Percentiles rank a stretch among this genome's conserved stretches.
phyloP scores from a whole-genome alignment of 78 protist genomes.

The Chrysochromulina parva region DNA sequence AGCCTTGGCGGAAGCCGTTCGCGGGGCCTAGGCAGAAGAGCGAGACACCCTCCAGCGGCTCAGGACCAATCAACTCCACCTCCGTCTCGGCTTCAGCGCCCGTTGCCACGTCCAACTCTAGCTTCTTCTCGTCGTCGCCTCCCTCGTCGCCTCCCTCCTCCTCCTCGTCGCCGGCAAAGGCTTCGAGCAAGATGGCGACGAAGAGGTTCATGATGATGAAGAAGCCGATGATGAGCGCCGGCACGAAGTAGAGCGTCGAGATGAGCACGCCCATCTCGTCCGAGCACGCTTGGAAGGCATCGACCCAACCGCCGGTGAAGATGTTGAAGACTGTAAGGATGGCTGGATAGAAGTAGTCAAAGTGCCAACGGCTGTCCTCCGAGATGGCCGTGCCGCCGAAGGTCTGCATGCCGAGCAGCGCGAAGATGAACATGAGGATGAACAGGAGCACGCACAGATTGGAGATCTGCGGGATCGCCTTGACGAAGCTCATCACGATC shows the following conservation, averaged over 20 bases:
- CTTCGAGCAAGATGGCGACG: not conserved
- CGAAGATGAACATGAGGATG: not conserved
- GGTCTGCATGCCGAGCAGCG: conserved; percentile 45
- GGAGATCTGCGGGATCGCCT: not conserved
- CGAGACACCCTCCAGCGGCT: not conserved
- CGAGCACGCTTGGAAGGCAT: not conserved
- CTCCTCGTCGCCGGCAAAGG: not conserved
- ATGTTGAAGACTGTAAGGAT: conserved; percentile 9
- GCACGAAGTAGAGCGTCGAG: not conserved
- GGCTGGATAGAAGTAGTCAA: not conserved
- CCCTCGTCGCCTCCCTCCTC: not conserved
- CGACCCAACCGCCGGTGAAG: conserved; percentile 19
- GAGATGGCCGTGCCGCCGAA: conserved; percentile 22
- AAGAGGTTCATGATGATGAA: not conserved
- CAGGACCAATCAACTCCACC: too few relatives aligned
- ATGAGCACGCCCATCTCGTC: not conserved
- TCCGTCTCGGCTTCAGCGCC: too few relatives aligned
- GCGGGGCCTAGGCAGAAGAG: not conserved
- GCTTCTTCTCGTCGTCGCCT: too few relatives aligned
- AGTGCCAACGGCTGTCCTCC: not conserved
- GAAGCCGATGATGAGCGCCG: not conserved
- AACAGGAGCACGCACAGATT: not conserved
- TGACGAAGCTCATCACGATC: not conserved
- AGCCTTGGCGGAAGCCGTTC: not conserved
- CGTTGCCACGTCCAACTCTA: too few relatives aligned